A percentile compares a stretch with the other conserved stretches of the same genome.
Conservation (phyloP, 2,329 filamentous ascomycete genomes). For the Alternaria solani region DNA sequence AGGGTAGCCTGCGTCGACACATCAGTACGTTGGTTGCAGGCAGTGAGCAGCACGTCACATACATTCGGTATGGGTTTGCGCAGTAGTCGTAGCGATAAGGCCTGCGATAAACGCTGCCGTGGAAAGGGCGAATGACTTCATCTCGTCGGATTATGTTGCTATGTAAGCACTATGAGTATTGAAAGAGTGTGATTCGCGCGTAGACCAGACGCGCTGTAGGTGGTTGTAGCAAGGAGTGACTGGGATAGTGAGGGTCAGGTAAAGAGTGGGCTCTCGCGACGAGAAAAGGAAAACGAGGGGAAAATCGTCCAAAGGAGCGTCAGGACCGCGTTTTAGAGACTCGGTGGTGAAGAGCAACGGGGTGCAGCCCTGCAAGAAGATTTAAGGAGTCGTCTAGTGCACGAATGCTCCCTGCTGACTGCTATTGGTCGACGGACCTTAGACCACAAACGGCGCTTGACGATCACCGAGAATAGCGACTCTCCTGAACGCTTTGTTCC, state of each 20-base stretch:
- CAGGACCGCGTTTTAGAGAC: conserved; percentile 37
- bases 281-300: conserved; percentile 31
- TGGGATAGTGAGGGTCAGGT: conserved; percentile 19
- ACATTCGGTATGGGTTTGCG: conserved; percentile 77
- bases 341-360: conserved; percentile 34
- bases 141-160: conserved; percentile 22
- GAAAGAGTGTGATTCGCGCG: conserved; percentile 47
- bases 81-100: conserved; percentile 59
- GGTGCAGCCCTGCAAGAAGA: conserved; percentile 32
- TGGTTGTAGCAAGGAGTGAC: conserved; percentile 33
- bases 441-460: conserved; percentile 27
- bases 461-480: conserved; percentile 22
- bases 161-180: conserved; percentile 10
- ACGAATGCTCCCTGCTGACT: conserved; percentile 14
- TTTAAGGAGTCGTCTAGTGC: conserved; percentile 32
- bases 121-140: conserved; percentile 47
- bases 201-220: conserved; percentile 47
- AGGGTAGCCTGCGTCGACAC: conserved; percentile 67
- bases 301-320: conserved; percentile 30
- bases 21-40: not conserved
- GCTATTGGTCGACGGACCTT: conserved; percentile 20
- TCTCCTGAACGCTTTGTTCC: conserved; percentile 4
- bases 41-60: not conserved
- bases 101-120: conserved; percentile 48
- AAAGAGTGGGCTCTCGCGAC: conserved; percentile 41